Evolutionary conservation across 345 rosid genomes (phyloP), one percentile per base, ranked within the genome.

Genomic region (Cochlearia excelsa): DNA sequence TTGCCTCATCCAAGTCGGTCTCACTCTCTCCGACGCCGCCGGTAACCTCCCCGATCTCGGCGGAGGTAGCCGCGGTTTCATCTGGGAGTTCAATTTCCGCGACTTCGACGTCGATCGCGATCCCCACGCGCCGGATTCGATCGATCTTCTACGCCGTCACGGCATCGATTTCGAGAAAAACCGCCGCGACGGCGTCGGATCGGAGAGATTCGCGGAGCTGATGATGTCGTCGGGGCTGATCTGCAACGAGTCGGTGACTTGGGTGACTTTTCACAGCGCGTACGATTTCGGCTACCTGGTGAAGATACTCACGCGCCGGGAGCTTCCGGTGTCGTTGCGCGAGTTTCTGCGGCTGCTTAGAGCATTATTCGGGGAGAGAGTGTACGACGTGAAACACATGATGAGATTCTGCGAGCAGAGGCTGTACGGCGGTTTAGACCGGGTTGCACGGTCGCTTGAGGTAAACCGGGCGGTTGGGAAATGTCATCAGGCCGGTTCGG

Each of bases 221-320:
- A 67, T 89, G 81, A 89, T 92, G 91, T 81, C 97, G 0, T 86
- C 97, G 1, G 98, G 98, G 0, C 65, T 92, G 63, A 80, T 92
- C 39, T 80, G 93, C 46, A 89, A 85, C 59, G 87, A 79, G 7
- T 59, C 83, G 0, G 95, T 92, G 64, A 88, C 86, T 61, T 92
- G 97, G 98, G 95, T 92, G 9, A 82, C 95, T 10, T 92, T 92
- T 55, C 98, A 92, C 78, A 81, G 95, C 84, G 89, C 95, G 51
- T 86, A 92, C 37, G 98, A 92, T 69, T 92, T 89, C 52, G 97
- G 98, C 48, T 92, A 92, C 73, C 48, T 92, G 3, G 78, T 92
- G 42, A 92, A 92, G 74, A 78, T 81, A 9, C 81, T 92, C 74
- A 92, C 97, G 59, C 84, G 84, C 58, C 78, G 79, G 48, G 41